Percentiles rank a stretch among this genome's conserved stretches.
These are phyloP conservation scores for Diplodia scrobiculata DNA, from an alignment of 2,329 filamentous ascomycete genomes.

Conservation along the genomic window DNA sequence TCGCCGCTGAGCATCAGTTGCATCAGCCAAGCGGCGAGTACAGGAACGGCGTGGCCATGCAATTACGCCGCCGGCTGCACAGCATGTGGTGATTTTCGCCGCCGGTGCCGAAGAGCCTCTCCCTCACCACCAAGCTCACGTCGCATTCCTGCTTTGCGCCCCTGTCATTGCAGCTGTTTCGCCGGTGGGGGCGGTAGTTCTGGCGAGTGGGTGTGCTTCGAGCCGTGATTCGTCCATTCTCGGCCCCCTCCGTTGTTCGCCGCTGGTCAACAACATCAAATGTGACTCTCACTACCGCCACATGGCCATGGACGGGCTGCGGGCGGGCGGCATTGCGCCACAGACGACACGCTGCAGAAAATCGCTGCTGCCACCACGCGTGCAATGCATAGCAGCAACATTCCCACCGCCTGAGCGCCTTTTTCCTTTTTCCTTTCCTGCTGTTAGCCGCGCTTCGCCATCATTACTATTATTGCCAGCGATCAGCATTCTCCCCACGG, in stretches of 20 bases:
- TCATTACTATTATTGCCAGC: not conserved
- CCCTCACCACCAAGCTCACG: not conserved
- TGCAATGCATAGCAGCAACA: not conserved
- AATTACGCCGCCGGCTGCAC: not conserved
- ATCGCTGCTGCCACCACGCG: not conserved
- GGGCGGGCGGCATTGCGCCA: not conserved
- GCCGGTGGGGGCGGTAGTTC: no score
- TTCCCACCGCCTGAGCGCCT: not conserved
- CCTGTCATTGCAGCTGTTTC: not conserved
- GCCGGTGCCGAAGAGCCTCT: slow-evolving; percentile 18
- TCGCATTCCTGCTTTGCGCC: slow-evolving; percentile 6
- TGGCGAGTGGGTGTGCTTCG: not conserved
- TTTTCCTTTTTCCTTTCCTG: not conserved
- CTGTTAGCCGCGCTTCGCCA: not conserved
- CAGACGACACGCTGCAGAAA: slow-evolving; percentile 5
- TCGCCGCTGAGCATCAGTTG: not conserved
- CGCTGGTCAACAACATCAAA: not conserved
- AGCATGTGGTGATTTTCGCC: slow-evolving; percentile 2
- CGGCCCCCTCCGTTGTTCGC: not conserved
- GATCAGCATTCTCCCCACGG: not conserved
- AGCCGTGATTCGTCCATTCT: slow-evolving; percentile 1
- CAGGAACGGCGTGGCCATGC: no score
- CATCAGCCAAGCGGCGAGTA: not conserved
- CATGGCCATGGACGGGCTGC: not conserved
- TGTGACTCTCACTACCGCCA: slow-evolving; percentile 2